Percentiles rank a stretch among this genome's conserved stretches.
Evolutionary conservation across 345 rosid species (phyloP).

Genomic region (Abelmoschus esculentus): DNA sequence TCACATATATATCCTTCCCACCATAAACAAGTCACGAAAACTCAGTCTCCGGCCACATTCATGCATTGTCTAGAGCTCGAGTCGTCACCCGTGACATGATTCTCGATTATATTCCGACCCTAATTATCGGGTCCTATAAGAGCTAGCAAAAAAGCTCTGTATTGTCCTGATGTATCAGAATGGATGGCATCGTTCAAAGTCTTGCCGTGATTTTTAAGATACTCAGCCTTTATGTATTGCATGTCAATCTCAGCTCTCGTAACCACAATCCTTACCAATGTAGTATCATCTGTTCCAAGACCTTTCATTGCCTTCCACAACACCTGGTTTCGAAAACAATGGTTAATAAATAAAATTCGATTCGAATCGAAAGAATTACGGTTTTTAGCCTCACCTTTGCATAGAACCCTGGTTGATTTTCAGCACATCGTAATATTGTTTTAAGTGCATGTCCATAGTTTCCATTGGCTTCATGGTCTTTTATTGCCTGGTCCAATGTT

Average conservation of each 20-base stretch:
- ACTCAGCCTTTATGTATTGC: slow-evolving; percentile 43
- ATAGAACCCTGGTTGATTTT: slow-evolving; percentile 45
- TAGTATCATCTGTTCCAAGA: slow-evolving; percentile 46
- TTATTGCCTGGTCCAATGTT: slow-evolving; percentile 46
- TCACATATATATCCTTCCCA: too few relatives aligned
- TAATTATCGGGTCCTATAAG: slow-evolving; percentile 40
- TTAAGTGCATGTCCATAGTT: slow-evolving; percentile 40
- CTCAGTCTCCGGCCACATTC: background rate
- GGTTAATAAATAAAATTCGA: too few relatives aligned
- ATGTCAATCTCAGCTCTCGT: slow-evolving; percentile 60
- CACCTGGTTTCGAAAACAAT: background rate
- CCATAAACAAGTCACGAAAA: background rate
- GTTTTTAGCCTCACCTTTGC: slow-evolving; percentile 33
- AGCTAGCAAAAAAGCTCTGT: slow-evolving; percentile 48
- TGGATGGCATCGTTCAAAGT: slow-evolving; percentile 40
- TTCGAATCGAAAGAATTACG: too few relatives aligned
- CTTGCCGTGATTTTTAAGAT: slow-evolving; percentile 40
- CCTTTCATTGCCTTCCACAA: slow-evolving; percentile 37
- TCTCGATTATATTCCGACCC: background rate
- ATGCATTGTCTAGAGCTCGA: background rate
- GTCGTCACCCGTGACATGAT: background rate
- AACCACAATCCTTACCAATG: slow-evolving; percentile 45
- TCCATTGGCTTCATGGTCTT: slow-evolving; percentile 36
- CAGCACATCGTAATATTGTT: slow-evolving; percentile 47
- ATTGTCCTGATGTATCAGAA: slow-evolving; percentile 56